A percentile compares a stretch with the other conserved stretches of the same genome.
Conservation (phyloP, 2,329 filamentous ascomycete species). For the Corniculantispora saksenae region DNA sequence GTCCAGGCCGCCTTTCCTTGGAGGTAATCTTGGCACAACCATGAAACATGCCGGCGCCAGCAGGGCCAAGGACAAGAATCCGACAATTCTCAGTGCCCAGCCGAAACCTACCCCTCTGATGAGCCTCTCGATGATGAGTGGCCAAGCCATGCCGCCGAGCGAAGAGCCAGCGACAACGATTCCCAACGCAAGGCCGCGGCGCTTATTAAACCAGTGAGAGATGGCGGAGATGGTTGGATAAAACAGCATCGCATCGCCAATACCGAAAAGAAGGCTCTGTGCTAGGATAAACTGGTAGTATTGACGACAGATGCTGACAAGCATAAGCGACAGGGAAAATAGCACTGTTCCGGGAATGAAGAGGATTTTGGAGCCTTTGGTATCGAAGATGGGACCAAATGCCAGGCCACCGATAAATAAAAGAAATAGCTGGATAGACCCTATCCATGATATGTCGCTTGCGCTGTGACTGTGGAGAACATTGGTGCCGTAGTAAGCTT, state of each 20-base stretch:
- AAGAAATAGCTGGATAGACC: constrained; percentile 36
- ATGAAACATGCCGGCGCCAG: not conserved
- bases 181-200: constrained; percentile 31
- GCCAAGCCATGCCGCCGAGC: constrained; percentile 33
- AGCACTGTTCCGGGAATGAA: constrained; percentile 37
- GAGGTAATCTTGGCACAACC: not conserved
- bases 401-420: constrained; percentile 40
- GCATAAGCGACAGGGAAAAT: constrained; percentile 39
- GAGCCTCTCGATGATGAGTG: constrained; percentile 27
- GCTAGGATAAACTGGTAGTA: constrained; percentile 41
- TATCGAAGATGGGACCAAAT: constrained; percentile 42
- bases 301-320: constrained; percentile 30
- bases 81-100: not conserved
- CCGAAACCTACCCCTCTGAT: not conserved
- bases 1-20: not conserved
- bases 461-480: constrained; percentile 30
- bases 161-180: constrained; percentile 32
- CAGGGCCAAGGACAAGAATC: not conserved
- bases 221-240: constrained; percentile 34
- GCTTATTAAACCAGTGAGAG: constrained; percentile 33
- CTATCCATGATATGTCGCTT: constrained; percentile 43
- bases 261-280: constrained; percentile 43
- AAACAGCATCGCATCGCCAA: constrained; percentile 40
- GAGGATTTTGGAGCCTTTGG: constrained; percentile 36
- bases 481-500: constrained; percentile 50